A percentile compares a stretch with the other conserved stretches of the same genome.
phyloP scores from a whole-genome alignment of 2,329 filamentous ascomycete genomes.

The Huntiella bhutanensis region DNA sequence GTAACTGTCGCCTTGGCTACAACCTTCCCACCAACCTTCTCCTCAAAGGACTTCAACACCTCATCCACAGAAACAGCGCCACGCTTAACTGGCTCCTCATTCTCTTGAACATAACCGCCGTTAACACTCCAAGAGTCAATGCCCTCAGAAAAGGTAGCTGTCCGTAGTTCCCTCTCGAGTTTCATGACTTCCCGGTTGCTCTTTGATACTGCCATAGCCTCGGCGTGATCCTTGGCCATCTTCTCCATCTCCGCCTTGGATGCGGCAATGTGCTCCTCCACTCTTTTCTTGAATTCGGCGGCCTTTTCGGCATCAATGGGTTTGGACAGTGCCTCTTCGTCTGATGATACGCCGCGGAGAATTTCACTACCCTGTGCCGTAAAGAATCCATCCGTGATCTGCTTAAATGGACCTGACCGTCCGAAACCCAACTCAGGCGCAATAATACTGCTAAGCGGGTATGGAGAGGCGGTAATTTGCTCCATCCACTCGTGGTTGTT shows the following conservation, averaged over 20 bases:
- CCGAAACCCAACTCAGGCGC: conserved; percentile 78
- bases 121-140: conserved; percentile 46
- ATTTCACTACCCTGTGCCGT: conserved; percentile 39
- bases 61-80: conserved; percentile 37
- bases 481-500: conserved; percentile 99
- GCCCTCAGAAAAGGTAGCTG: conserved; percentile 39
- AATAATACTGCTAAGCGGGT: conserved; percentile 65
- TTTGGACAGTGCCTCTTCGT: conserved; percentile 39
- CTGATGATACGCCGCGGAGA: conserved; percentile 20
- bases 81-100: conserved; percentile 21
- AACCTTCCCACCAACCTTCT: conserved; percentile 46
- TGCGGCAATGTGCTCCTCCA: conserved; percentile 50
- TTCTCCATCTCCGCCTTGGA: conserved; percentile 67
- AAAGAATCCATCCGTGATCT: conserved; percentile 71
- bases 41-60: conserved; percentile 57
- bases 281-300: conserved; percentile 66
- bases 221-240: conserved; percentile 63
- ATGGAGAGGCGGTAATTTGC: conserved; percentile 81
- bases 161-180: conserved; percentile 59
- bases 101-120: conserved; percentile 26
- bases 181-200: conserved; percentile 48
- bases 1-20: conserved; percentile 43
- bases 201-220: conserved; percentile 55
- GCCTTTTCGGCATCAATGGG: conserved; percentile 58
- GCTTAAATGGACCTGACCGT: conserved; percentile 61